Percentiles rank a stretch among this genome's conserved stretches.
These are phyloP conservation scores for Fomitiporia mediterranea DNA, from an alignment of 1,284 basidiomycete genomes.

Conservation along the genomic window DNA sequence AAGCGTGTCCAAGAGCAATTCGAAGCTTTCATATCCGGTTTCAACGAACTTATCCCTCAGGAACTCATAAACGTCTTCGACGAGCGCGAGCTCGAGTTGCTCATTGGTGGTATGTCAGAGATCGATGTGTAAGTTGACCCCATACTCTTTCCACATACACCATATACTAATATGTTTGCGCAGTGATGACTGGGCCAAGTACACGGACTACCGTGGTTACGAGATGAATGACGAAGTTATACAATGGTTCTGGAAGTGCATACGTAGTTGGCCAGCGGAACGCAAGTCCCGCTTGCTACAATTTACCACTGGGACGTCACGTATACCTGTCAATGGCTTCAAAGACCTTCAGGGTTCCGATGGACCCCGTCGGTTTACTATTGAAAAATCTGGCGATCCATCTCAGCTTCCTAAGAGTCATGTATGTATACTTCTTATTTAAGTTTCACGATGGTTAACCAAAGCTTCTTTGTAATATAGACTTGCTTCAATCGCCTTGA, in stretches of 20 bases:
- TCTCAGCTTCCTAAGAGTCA: conserved; percentile 84
- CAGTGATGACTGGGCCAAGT: conserved; percentile 84
- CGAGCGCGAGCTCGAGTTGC: conserved; percentile 92
- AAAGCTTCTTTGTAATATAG: conserved; percentile 12
- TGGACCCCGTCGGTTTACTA: conserved; percentile 91
- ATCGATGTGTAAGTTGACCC: conserved; percentile 81
- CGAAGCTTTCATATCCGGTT: conserved; percentile 92
- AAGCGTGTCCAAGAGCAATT: conserved; percentile 94
- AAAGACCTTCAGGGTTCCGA: conserved; percentile 98
- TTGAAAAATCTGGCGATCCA: conserved; percentile 94
- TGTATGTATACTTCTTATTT: neutral
- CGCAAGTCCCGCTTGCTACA: conserved; percentile 92
- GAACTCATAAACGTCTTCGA: conserved; percentile 98
- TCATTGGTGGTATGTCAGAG: conserved; percentile 99
- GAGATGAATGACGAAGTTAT: conserved; percentile 92
- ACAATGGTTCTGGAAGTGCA: conserved; percentile 99
- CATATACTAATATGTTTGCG: conserved; percentile 4
- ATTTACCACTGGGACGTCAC: conserved; percentile 95
- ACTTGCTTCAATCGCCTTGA: conserved; percentile 94
- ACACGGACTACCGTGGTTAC: conserved; percentile 81
- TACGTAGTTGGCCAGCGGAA: conserved; percentile 93
- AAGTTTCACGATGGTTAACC: neutral
- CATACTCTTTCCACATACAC: conserved; percentile 6
- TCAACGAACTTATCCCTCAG: conserved; percentile 92
- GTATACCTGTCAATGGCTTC: conserved; percentile 98